These are phyloP conservation scores for Osmanthus fragrans DNA, from an alignment of 257 asterid genomes.

Conservation along the genomic window DNA sequence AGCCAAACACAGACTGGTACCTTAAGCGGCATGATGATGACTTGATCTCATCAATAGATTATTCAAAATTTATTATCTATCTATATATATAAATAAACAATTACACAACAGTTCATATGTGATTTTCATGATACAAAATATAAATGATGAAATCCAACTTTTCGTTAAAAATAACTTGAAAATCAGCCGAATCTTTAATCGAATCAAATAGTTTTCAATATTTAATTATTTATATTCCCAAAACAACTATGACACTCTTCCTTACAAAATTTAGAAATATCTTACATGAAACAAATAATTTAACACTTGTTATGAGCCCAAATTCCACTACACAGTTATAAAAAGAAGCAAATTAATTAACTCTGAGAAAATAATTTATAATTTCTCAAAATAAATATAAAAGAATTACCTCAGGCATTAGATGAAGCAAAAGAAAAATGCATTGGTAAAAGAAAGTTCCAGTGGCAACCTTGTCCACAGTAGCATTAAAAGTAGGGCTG, in stretches of 20 bases:
- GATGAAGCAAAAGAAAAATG: slow-evolving; percentile 70
- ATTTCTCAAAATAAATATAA: not conserved
- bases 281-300: too few relatives aligned
- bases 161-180: not conserved
- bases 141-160: not conserved
- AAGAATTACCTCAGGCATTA: slow-evolving; percentile 62
- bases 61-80: not conserved
- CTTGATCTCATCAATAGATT: not conserved
- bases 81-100: not conserved
- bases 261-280: too few relatives aligned
- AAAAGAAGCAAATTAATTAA: not conserved
- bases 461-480: slow-evolving; percentile 58
- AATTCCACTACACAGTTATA: too few relatives aligned
- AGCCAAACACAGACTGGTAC: not conserved
- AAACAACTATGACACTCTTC: not conserved
- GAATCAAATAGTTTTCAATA: not conserved
- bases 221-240: not conserved
- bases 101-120: not conserved
- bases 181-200: not conserved
- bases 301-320: too few relatives aligned
- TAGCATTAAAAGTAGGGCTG: too few relatives aligned
- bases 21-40: not conserved
- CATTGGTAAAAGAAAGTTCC: slow-evolving; percentile 89
- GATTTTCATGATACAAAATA: not conserved
- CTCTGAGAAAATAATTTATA: not conserved